Conservation (phyloP, 371 early-diverging fungal genomes). For the Zychaea mexicana region DNA sequence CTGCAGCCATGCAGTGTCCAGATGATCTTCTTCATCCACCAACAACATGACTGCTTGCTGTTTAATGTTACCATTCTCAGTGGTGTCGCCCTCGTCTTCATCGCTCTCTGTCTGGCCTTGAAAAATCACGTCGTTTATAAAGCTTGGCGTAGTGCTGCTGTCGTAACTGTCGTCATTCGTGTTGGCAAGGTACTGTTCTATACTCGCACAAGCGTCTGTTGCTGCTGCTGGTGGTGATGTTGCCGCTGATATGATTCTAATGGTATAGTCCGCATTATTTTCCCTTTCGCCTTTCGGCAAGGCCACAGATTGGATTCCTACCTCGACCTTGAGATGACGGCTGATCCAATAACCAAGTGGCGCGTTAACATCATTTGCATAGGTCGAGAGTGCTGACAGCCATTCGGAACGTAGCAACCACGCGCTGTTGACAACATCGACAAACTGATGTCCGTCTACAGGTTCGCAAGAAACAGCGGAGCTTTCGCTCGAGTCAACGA, state of each 20-base stretch:
- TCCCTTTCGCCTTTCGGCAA: background rate
- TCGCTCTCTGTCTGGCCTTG: background rate
- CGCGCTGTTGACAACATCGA: background rate
- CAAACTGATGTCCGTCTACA: background rate
- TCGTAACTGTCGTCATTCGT: background rate
- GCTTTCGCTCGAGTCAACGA: no score
- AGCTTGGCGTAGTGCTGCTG: background rate
- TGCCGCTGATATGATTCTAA: background rate
- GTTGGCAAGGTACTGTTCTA: background rate
- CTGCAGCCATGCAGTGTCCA: background rate
- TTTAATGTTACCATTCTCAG: background rate
- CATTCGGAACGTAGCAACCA: constrained; percentile 8
- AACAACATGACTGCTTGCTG: background rate
- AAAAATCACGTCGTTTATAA: background rate
- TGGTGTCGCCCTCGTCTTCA: background rate
- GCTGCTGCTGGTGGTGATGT: background rate
- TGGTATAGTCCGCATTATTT: background rate
- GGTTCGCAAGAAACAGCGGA: background rate
- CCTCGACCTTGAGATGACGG: background rate
- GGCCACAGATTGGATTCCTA: background rate
- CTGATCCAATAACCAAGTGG: constrained; percentile 11
- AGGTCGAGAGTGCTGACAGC: constrained; percentile 1
- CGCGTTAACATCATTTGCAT: background rate
- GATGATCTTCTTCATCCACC: background rate
- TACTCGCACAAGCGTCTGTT: background rate